Evolutionary conservation across 164 flowering plant species (phyloP).

Genomic region (Aristolochia contorta): DNA sequence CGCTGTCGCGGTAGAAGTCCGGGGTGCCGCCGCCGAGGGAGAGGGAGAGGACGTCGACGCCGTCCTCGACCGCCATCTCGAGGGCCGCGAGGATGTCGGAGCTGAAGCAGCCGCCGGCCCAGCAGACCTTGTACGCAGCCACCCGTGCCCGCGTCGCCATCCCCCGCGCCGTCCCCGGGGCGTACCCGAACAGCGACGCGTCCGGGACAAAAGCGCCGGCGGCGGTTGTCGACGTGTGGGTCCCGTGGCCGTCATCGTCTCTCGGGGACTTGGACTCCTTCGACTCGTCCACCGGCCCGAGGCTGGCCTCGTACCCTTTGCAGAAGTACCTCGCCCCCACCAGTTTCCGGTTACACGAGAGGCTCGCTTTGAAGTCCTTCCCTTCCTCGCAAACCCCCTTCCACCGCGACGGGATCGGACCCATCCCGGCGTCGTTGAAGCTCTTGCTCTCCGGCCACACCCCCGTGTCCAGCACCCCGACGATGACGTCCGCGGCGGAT

Average conservation of each 20-base stretch:
- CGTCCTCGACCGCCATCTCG: slow-evolving; percentile 71
- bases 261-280: slow-evolving; percentile 70
- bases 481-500: slow-evolving; percentile 39
- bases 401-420: slow-evolving; percentile 60
- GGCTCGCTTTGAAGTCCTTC: slow-evolving; percentile 25
- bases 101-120: slow-evolving; percentile 75
- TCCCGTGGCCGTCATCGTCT: slow-evolving; percentile 92
- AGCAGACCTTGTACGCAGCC: slow-evolving; percentile 80
- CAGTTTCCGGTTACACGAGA: slow-evolving; percentile 73
- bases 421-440: slow-evolving; percentile 59
- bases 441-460: slow-evolving; percentile 75
- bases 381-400: slow-evolving; percentile 60
- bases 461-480: slow-evolving; percentile 84
- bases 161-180: slow-evolving; percentile 75
- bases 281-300: slow-evolving; percentile 56
- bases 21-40: slow-evolving; percentile 62
- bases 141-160: slow-evolving; percentile 73
- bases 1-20: slow-evolving; percentile 46
- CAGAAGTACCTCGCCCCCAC: slow-evolving; percentile 76
- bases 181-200: slow-evolving; percentile 75
- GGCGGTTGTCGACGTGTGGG: slow-evolving; percentile 80
- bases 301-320: slow-evolving; percentile 53
- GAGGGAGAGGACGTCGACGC: slow-evolving; percentile 75
- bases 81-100: slow-evolving; percentile 65
- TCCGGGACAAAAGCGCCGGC: slow-evolving; percentile 53